A percentile compares a stretch with the other conserved stretches of the same genome.
Evolutionary conservation across 2,329 filamentous ascomycete genomes (phyloP).

Genomic region (Pestalotiopsis sp.): DNA sequence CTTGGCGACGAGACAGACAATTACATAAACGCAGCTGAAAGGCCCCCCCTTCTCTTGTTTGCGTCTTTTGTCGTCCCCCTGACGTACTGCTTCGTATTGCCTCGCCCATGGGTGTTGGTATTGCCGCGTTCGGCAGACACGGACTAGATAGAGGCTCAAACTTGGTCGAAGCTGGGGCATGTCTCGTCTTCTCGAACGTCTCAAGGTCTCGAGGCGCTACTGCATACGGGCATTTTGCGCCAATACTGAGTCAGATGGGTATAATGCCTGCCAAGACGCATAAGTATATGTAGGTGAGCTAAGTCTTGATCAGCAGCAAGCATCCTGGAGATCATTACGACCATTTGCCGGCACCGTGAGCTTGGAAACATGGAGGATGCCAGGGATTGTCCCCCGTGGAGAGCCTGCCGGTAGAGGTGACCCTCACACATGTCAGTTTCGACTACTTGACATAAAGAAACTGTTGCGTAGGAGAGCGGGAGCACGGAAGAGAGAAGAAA

Average conservation of each 20-base stretch:
- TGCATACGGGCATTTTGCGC: not conserved
- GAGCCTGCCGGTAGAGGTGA: not conserved
- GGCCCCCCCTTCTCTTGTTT: not conserved
- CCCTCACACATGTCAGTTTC: not conserved
- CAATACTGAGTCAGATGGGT: not conserved
- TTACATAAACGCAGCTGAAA: not conserved
- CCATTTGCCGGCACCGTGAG: not conserved
- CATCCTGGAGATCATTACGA: not conserved
- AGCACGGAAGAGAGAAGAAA: not conserved
- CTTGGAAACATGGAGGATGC: not conserved
- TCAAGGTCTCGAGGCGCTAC: not conserved
- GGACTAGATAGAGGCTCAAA: slow-evolving; percentile 6
- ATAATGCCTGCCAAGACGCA: not conserved
- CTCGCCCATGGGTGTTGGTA: not conserved
- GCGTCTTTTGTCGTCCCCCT: not conserved
- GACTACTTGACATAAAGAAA: not conserved
- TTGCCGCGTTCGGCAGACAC: not conserved
- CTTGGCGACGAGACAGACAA: not conserved
- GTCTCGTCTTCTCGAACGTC: slow-evolving; percentile 13
- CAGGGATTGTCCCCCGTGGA: too few relatives aligned
- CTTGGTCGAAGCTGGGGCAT: not conserved
- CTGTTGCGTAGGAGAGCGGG: not conserved
- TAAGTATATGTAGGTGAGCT: not conserved
- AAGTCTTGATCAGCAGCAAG: slow-evolving; percentile 5
- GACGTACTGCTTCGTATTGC: not conserved